Evolutionary conservation across 148 eudicot genomes (phyloP).

Genomic region (Nepenthes mirabilis): DNA sequence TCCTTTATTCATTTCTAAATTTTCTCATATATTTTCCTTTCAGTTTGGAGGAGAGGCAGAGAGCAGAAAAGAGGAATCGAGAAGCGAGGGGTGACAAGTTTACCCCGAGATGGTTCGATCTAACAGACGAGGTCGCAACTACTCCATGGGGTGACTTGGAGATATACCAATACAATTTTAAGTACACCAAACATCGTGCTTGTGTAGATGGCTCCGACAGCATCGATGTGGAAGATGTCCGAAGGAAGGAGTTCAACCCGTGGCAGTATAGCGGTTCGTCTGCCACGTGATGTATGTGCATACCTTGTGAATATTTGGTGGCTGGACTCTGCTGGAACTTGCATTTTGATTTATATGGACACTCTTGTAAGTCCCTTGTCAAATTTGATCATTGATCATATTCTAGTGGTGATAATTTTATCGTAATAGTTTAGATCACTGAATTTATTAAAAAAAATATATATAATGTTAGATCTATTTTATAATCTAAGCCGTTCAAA

Average conservation of each 20-base stretch:
- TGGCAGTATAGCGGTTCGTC: constrained; percentile 53
- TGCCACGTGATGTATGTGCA: neutral
- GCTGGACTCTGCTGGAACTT: too few species aligned
- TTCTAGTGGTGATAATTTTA: too few species aligned
- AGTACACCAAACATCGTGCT: constrained; percentile 37
- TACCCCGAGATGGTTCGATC: constrained; percentile 63
- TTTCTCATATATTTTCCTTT: neutral
- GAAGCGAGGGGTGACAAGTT: constrained; percentile 57
- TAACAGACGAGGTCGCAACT: constrained; percentile 31
- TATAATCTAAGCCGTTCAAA: too few species aligned
- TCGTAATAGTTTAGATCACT: too few species aligned
- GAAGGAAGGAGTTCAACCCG: constrained; percentile 51
- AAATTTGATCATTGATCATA: too few species aligned
- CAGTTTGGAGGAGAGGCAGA: constrained; percentile 74
- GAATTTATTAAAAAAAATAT: too few species aligned
- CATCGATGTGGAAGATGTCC: constrained; percentile 17
- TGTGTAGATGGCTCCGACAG: constrained; percentile 21
- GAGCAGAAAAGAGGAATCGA: constrained; percentile 65
- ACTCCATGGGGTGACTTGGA: constrained; percentile 94
- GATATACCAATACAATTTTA: constrained; percentile 48
- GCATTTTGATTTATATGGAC: too few species aligned
- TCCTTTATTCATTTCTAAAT: neutral
- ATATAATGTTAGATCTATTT: too few species aligned
- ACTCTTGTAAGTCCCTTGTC: too few species aligned
- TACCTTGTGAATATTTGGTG: neutral